Base-by-base conservation (phyloP, 108 stramenopile genomes). In the Skeletonema menzelii region DNA sequence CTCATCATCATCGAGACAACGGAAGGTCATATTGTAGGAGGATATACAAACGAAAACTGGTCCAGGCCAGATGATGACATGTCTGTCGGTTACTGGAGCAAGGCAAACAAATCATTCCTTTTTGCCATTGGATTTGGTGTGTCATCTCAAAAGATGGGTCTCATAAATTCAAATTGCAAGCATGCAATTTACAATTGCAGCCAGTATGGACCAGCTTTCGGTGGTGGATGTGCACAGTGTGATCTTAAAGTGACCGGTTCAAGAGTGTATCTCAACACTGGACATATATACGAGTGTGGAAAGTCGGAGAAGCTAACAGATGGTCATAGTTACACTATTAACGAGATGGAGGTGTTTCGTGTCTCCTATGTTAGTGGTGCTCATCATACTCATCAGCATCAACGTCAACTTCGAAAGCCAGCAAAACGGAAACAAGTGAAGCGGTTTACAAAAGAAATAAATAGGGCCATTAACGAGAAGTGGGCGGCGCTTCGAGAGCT, bases 301-400 rank as follows among this genome's bases (percentile, higher is more conserved):
- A 14, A 17, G 8, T 34, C 56, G 28, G 68, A 55, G 35, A 34
- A 69, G 32, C 8, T 64, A 8, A 26, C 12, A 8, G 32, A 27
- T 26, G 42, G 59, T 27, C 8, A 22, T 22, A 53, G 19, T 13
- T 63, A 37, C 26, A 5, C 0, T 10, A 73, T 73, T 31, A 53
- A 65, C 19, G 55, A 63, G 8, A 64, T 73, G 31, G 72, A 73
- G 32, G 72, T 73, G 38, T 73, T 73, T 20, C 72, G 59, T 22
- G 63, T 65, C 8, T 27, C 63, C 27, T 22, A 27, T 35, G 59
- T 31, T 11, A 12, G 22, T 37, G 56, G 14, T 57, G 31, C 14
- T 58, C 59, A 17, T 32, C 59, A 60, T 35, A 60, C 49, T 53
- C 19, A 53, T 53, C 49, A 53, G 22, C 49, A 53, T 1, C 49